A percentile compares a stretch with the other conserved stretches of the same genome.
These are phyloP conservation scores for Russula emetica DNA, from an alignment of 768 basidiomycete species.

Conservation along the genomic window DNA sequence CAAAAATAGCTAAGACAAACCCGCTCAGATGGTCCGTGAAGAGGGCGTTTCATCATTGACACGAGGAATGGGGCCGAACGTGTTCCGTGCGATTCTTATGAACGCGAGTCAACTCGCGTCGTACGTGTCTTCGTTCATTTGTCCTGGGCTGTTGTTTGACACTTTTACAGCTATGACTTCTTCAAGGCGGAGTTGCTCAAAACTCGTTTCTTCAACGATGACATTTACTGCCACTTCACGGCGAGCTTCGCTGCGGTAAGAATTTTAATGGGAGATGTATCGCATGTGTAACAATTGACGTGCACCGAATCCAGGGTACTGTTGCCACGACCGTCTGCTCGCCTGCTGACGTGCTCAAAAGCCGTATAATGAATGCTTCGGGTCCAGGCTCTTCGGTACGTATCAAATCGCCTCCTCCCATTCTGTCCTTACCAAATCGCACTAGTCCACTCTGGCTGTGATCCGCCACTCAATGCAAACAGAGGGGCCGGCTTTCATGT, in stretches of 20 bases:
- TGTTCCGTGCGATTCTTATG: constrained; percentile 83
- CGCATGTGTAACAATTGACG: not conserved
- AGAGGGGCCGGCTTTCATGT: constrained; percentile 87
- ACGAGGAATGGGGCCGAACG: constrained; percentile 79
- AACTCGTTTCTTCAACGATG: constrained; percentile 70
- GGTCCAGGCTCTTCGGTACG: constrained; percentile 72
- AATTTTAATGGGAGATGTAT: constrained; percentile 12
- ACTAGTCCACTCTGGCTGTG: constrained; percentile 64
- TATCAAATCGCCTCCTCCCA: constrained; percentile 24
- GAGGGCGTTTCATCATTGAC: constrained; percentile 73
- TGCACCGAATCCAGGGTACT: constrained; percentile 51
- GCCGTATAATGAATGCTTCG: constrained; percentile 85
- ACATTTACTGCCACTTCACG: constrained; percentile 77
- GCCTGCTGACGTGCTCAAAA: constrained; percentile 85
- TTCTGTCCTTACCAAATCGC: not conserved
- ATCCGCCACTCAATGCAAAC: constrained; percentile 62
- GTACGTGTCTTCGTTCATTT: constrained; percentile 41
- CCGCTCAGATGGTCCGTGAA: constrained; percentile 73
- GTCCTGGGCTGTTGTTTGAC: not conserved
- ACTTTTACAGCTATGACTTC: constrained; percentile 67
- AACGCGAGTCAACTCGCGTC: constrained; percentile 90
- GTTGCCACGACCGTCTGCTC: constrained; percentile 88
- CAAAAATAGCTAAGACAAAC: constrained; percentile 17
- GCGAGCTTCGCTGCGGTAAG: constrained; percentile 82
- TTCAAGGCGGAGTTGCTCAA: constrained; percentile 82